Evolutionary conservation across 345 rosid genomes (phyloP), one percentile per base, ranked within the genome.

Genomic region (Eutrema yunnanense): DNA sequence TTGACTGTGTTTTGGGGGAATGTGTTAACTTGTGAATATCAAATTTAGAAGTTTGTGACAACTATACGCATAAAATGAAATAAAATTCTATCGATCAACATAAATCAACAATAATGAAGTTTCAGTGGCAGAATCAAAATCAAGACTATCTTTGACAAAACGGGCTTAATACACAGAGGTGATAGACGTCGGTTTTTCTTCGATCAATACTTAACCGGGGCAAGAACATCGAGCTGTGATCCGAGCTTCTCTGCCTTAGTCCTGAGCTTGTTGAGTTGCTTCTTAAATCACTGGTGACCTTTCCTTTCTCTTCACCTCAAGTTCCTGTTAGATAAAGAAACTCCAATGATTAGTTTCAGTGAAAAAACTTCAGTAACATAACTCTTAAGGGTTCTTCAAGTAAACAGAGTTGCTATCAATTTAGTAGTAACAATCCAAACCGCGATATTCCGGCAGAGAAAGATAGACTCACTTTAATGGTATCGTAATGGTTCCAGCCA

Each of bases 281-380:
- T 92, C 83, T 82, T 89, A 75, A 83, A 58, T 51, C 6, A 80
- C 66, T 76, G 84, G 86, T 38, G 88, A 63, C 67, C 79, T 86
- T 56, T 89, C 90, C 82, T 89, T 89, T 71, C 94, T 87, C 86
- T 85, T 87, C 67, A 67, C 73, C 85, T 87, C 93, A 6, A 87
- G 84, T 55, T 91, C 90, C 90, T 34, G 6, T 50, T 26, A 29
- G 5, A 22, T 8, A 22, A 50, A 2, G 2, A 7, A 22, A 22
- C 10, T 8, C 26, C 8, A 8, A 49, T 8, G 53, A 49, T 19
- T 6, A 9, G 56, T 9, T 10, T 41, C 13, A 2, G 44, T 10
- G 44, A 10, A 9, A 38, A 37, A 8, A 22, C 10, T 2, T 9
- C 11, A 38, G 42, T 38, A 9, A 38, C 42, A 2, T 37, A 8